Conservation (phyloP, 768 basidiomycete species). For the Termitomyces sp. region DNA sequence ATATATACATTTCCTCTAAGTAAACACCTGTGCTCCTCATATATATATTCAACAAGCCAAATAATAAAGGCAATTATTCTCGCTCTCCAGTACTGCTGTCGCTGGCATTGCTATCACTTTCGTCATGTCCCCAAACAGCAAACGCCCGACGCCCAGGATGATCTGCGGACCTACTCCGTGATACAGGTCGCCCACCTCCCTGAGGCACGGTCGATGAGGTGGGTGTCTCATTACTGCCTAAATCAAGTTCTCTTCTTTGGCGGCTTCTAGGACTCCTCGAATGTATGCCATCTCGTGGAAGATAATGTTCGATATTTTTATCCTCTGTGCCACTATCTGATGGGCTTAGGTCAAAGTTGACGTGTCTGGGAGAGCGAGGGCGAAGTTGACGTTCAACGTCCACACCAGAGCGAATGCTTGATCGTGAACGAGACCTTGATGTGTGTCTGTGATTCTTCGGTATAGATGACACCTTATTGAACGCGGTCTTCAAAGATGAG, state of each 20-base stretch:
- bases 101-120: slow-evolving; percentile 80
- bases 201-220: slow-evolving; percentile 38
- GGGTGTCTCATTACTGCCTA: slow-evolving; percentile 54
- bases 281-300: slow-evolving; percentile 26
- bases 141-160: slow-evolving; percentile 51
- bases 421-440: slow-evolving; percentile 37
- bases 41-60: not conserved
- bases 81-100: slow-evolving; percentile 44
- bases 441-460: slow-evolving; percentile 22
- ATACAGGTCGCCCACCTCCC: slow-evolving; percentile 26
- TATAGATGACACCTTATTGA: slow-evolving; percentile 25
- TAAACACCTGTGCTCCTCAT: not conserved
- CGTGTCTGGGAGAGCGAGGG: slow-evolving; percentile 39
- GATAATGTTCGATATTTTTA: slow-evolving; percentile 26
- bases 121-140: slow-evolving; percentile 85
- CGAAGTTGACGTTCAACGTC: slow-evolving; percentile 55
- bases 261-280: slow-evolving; percentile 42
- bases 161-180: slow-evolving; percentile 31
- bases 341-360: slow-evolving; percentile 36
- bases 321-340: slow-evolving; percentile 9
- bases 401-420: slow-evolving; percentile 48
- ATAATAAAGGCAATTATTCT: not conserved
- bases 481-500: slow-evolving; percentile 17
- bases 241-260: slow-evolving; percentile 50
- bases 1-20: not conserved